These are phyloP conservation scores for Alternaria sp. DNA, from an alignment of 2,329 filamentous ascomycete species.

Conservation along the genomic window DNA sequence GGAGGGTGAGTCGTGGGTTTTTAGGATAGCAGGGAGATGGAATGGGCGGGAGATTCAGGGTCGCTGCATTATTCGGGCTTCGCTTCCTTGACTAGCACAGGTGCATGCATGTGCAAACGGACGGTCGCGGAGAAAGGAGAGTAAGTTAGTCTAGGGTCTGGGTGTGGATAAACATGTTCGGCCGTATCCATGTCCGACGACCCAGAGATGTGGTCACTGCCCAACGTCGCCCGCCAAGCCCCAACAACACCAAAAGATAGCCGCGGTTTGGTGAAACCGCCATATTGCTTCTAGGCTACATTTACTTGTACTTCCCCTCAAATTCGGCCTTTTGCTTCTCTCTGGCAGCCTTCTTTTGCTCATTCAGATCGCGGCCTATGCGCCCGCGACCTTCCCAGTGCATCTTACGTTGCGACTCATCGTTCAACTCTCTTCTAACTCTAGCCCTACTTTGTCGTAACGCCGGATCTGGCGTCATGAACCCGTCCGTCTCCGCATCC, in stretches of 20 bases:
- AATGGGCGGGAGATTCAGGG: constrained; percentile 5
- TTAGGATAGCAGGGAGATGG: constrained; percentile 7
- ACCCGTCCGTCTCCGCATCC: constrained; percentile 5
- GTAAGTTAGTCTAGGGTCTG: constrained; percentile 2
- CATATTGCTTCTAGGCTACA: not conserved
- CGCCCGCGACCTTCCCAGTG: not conserved
- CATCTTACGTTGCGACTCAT: too few species aligned
- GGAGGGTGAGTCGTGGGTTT: not conserved
- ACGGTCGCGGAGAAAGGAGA: constrained; percentile 11
- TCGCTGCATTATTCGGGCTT: constrained; percentile 10
- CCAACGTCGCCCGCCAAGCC: constrained; percentile 14
- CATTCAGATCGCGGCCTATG: not conserved
- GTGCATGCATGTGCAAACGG: constrained; percentile 3
- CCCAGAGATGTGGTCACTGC: constrained; percentile 29
- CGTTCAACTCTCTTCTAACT: too few species aligned
- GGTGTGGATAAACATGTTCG: constrained; percentile 20
- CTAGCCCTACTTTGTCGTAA: not conserved
- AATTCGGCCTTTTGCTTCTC: not conserved
- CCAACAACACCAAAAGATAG: not conserved
- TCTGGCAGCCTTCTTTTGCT: not conserved
- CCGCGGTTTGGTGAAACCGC: not conserved
- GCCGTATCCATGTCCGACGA: constrained; percentile 21
- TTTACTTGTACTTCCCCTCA: not conserved
- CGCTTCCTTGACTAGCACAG: not conserved
- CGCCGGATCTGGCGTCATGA: not conserved